Evolutionary conservation across 1,284 basidiomycete genomes (phyloP).

Genomic region (Puccinia hordei): DNA sequence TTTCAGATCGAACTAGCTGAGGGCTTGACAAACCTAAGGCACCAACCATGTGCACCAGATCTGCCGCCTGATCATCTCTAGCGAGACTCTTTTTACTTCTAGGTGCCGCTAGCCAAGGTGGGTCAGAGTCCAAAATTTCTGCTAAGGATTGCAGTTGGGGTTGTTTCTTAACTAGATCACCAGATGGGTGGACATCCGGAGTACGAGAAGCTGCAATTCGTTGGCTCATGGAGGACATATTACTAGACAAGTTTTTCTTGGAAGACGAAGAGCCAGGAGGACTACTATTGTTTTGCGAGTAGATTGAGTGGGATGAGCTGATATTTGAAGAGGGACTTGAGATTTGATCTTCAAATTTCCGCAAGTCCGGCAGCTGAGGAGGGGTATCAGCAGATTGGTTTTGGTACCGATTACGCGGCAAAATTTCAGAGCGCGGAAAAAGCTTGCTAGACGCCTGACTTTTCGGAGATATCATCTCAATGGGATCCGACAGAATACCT

Average conservation of each 20-base stretch:
- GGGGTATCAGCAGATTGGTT: conserved; percentile 1
- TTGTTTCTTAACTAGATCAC: neutral
- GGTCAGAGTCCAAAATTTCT: conserved; percentile 23
- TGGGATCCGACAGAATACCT: neutral
- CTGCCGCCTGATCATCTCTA: neutral
- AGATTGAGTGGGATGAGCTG: conserved; percentile 8
- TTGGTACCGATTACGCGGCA: conserved; percentile 3
- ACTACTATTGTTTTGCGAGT: neutral
- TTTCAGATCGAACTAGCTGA: neutral
- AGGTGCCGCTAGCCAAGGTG: neutral
- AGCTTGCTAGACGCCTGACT: neutral
- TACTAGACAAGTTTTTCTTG: neutral
- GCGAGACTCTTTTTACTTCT: neutral
- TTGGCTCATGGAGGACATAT: conserved; percentile 22
- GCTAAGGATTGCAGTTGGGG: conserved; percentile 9
- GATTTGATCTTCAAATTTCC: conserved; percentile 8
- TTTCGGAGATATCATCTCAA: neutral
- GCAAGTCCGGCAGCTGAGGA: conserved; percentile 8
- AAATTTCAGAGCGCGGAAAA: conserved; percentile 5
- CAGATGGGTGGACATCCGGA: neutral
- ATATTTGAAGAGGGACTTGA: conserved; percentile 17
- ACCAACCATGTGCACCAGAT: neutral
- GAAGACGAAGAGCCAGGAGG: neutral
- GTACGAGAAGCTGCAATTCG: conserved; percentile 21
- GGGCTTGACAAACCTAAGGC: conserved; percentile 23